Percentiles rank a stretch among this genome's conserved stretches.
Conservation (phyloP, 2,329 filamentous ascomycete genomes). For the Xylariaceae sp. region DNA sequence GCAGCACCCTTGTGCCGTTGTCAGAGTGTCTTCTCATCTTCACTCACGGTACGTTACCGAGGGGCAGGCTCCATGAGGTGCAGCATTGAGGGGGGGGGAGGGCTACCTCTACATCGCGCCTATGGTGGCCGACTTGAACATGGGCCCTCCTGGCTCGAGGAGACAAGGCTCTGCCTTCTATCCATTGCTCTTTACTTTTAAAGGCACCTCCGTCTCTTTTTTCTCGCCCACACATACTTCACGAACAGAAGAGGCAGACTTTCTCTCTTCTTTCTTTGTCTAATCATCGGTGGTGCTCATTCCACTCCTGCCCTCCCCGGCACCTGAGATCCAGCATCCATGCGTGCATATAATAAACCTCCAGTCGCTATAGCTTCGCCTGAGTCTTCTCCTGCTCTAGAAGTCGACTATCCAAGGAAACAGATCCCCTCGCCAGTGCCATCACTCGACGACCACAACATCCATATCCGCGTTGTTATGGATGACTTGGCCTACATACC, state of each 20-base stretch:
- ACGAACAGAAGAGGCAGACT: slow-evolving; percentile 13
- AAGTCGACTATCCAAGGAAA: slow-evolving; percentile 12
- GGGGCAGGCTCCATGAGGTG: no score
- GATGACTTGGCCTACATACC: slow-evolving; percentile 24
- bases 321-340: slow-evolving; percentile 7
- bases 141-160: not conserved
- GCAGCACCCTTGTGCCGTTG: not conserved
- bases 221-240: no score
- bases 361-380: slow-evolving; percentile 16
- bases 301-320: not conserved
- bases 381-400: slow-evolving; percentile 14
- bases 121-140: slow-evolving; percentile 5
- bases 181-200: no score
- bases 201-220: no score
- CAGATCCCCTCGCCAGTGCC: slow-evolving; percentile 14
- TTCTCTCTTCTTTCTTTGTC: slow-evolving; percentile 8
- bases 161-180: slow-evolving; percentile 13
- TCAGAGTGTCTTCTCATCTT: no score
- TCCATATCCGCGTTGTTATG: slow-evolving; percentile 21
- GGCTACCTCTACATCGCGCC: no score
- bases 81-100: not conserved
- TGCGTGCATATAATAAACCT: slow-evolving; percentile 24
- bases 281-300: slow-evolving; percentile 1
- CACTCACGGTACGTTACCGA: no score
- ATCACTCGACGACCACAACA: slow-evolving; percentile 11